These are phyloP conservation scores for Leccinum ochraceum DNA, from an alignment of 768 basidiomycete genomes.

Conservation along the genomic window DNA sequence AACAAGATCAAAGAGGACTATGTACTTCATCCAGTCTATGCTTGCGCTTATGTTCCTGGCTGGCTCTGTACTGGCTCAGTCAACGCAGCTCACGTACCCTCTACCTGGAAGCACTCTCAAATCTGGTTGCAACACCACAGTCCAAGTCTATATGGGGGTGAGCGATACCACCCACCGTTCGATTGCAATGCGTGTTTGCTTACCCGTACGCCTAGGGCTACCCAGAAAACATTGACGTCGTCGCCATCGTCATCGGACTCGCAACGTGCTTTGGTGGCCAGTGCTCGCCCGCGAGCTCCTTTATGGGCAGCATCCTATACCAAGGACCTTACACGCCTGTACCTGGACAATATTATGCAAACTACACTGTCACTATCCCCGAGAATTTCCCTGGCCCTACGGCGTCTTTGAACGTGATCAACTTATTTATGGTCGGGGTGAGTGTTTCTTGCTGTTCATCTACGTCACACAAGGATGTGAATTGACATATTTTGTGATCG, in stretches of 20 bases:
- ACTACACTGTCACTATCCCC: conserved; percentile 37
- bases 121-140: conserved; percentile 8
- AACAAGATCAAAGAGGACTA: conserved; percentile 3
- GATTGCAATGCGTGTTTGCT: background rate
- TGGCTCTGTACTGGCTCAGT: conserved; percentile 19
- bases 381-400: conserved; percentile 23
- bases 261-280: conserved; percentile 20
- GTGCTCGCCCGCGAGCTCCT: conserved; percentile 26
- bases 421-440: conserved; percentile 43
- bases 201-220: conserved; percentile 14
- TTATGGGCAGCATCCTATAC: conserved; percentile 36
- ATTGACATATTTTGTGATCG: background rate
- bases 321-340: conserved; percentile 35
- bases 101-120: conserved; percentile 10
- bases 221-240: conserved; percentile 26
- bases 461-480: background rate
- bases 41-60: conserved; percentile 18
- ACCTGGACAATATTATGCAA: conserved; percentile 22
- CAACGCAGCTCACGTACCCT: conserved; percentile 11
- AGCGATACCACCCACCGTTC: background rate
- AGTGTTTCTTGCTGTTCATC: conserved; percentile 14
- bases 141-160: conserved; percentile 23
- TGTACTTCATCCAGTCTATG: conserved; percentile 17
- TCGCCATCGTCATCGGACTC: conserved; percentile 36
- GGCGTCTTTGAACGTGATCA: conserved; percentile 38